Percentiles rank a stretch among this genome's conserved stretches.
Evolutionary conservation across 2,329 filamentous ascomycete genomes (phyloP).

Genomic region (Pyricularia sp.): DNA sequence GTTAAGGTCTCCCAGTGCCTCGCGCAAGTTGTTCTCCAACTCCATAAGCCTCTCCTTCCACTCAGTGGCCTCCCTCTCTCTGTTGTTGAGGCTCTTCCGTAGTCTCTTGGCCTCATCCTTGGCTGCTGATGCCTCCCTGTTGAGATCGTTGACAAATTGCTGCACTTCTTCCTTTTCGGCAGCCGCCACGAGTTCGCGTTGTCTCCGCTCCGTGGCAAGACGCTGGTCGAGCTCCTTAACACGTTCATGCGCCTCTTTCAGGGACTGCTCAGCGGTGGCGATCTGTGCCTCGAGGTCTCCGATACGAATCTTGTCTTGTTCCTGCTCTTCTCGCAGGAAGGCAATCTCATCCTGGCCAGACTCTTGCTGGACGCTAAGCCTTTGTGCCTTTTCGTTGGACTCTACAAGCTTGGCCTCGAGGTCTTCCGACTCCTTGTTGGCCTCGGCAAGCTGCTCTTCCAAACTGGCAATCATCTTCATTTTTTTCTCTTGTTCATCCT

Average conservation of each 20-base stretch:
- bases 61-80: constrained; percentile 80
- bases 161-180: constrained; percentile 94
- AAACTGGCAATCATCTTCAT: constrained; percentile 70
- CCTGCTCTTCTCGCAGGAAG: constrained; percentile 93
- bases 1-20: constrained; percentile 78
- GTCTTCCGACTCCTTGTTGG: constrained; percentile 78
- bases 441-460: constrained; percentile 72
- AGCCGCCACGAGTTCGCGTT: constrained; percentile 77
- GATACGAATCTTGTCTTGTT: constrained; percentile 95
- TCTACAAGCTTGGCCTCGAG: constrained; percentile 79
- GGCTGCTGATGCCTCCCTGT: constrained; percentile 67
- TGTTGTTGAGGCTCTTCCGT: constrained; percentile 71
- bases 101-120: constrained; percentile 81
- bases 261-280: constrained; percentile 64
- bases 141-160: constrained; percentile 86
- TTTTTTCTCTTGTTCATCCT: constrained; percentile 81
- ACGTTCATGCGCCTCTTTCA: constrained; percentile 80
- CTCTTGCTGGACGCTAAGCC: constrained; percentile 84
- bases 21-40: constrained; percentile 78
- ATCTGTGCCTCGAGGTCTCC: constrained; percentile 82
- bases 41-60: constrained; percentile 90
- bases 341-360: constrained; percentile 87
- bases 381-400: constrained; percentile 77
- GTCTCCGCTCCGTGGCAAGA: constrained; percentile 71
- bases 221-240: constrained; percentile 62